These are phyloP conservation scores for Cladorrhinum sp. DNA, from an alignment of 2,329 filamentous ascomycete species.

Conservation along the genomic window DNA sequence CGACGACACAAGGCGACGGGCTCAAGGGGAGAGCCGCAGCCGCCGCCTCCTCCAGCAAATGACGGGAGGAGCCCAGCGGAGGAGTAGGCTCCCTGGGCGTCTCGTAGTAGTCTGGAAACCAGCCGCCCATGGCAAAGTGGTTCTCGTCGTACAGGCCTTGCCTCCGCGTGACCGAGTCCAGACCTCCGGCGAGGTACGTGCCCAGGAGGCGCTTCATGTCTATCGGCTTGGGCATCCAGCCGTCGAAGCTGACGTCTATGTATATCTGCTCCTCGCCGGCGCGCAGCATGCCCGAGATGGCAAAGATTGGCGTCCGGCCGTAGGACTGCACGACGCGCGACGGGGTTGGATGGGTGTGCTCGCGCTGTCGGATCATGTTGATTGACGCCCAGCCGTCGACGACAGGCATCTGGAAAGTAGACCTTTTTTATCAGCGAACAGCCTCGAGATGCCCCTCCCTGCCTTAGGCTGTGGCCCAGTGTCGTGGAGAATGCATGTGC, in stretches of 20 bases:
- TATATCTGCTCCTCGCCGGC: slow-evolving; percentile 67
- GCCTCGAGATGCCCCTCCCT: too few species aligned
- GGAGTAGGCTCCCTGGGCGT: too few species aligned
- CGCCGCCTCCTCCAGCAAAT: not conserved
- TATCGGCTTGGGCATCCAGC: slow-evolving; percentile 86
- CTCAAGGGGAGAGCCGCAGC: not conserved
- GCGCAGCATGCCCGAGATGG: slow-evolving; percentile 76
- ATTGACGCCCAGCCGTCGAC: slow-evolving; percentile 79
- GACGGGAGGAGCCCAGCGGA: not conserved
- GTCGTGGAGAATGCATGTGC: too few species aligned
- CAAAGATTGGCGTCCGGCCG: slow-evolving; percentile 73
- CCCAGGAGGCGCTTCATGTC: slow-evolving; percentile 73
- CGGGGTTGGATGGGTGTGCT: slow-evolving; percentile 52
- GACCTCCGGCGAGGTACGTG: slow-evolving; percentile 65
- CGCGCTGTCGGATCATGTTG: slow-evolving; percentile 75
- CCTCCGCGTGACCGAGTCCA: slow-evolving; percentile 56
- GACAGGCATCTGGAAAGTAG: slow-evolving; percentile 73
- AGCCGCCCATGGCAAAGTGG: slow-evolving; percentile 77
- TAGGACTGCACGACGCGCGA: slow-evolving; percentile 60
- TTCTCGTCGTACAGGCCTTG: slow-evolving; percentile 65
- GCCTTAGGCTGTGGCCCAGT: too few species aligned
- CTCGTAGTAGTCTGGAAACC: too few species aligned
- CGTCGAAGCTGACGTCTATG: slow-evolving; percentile 76
- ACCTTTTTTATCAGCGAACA: not conserved
- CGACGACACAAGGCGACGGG: not conserved